Base-by-base conservation (phyloP, 164 flowering plant species). In the Piper longum region DNA sequence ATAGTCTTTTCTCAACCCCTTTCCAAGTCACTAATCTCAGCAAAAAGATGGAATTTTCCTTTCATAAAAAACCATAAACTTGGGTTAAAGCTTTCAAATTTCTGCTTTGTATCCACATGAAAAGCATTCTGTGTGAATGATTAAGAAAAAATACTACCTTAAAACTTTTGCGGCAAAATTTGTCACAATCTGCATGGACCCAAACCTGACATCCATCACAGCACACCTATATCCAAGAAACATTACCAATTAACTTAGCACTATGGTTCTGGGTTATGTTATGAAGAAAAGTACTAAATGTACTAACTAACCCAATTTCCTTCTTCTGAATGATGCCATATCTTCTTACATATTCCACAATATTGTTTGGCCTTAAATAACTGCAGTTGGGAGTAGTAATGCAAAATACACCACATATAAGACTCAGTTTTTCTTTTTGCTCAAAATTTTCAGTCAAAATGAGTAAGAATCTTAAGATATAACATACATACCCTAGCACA, bases 131-230 rank as follows among this genome's bases (percentile, higher is more conserved):
- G 41, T 48, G 44, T 36, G 59, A 36, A 63, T 41, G 41, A 56
- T 45, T 26, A 65, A 18, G 41, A 63, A 16, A 54, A n/a, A 14
- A 26, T 12, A 36, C n/a, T 62, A 93, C 99, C 99, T 90, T 83
- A 63, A 87, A 81, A 72, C 56, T 78, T 61, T 71, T 77, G 67
- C 75, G 74, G 12, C 88, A 81, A 67, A 86, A 80, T 67, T 84
- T 82, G 76, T 80, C 97, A 76, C 97, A 90, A 70, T 85, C 95
- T 7, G 97, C 92, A 70, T 93, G 97, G 58, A 93, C 85, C 99
- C 97, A 93, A 63, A 88, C 92, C 77, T 90, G 84, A 77, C 99
- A 93, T 61, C 97, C 92, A 83, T 84, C 86, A 70, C 99, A 93
- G 3, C 88, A 83, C 39, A 93, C 90, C 97, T 89, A 59, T 67